phyloP scores from a whole-genome alignment of 73 alveolate genomes.

The Paramecium primaurelia region DNA sequence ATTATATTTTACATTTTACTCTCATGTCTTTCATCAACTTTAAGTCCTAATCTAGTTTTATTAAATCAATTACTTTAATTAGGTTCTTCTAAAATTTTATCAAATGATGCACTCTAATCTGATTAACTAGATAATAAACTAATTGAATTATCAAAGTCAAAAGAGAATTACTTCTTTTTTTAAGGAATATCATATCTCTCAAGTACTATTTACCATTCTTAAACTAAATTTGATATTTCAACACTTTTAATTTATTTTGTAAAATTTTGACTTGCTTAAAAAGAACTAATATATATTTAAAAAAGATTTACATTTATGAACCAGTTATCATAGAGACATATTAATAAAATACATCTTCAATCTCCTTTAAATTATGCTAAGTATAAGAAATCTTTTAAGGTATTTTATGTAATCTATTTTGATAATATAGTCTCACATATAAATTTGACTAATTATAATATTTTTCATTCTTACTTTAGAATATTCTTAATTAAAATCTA shows the following conservation, averaged over 20 bases:
- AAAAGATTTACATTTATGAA: not conserved
- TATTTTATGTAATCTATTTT: conserved; percentile 19
- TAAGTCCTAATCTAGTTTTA: not conserved
- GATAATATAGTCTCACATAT: conserved; percentile 36
- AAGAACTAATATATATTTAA: not conserved
- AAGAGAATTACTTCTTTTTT: not conserved
- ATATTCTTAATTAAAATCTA: not conserved
- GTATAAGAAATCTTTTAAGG: not conserved
- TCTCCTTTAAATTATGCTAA: not conserved
- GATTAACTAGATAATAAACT: not conserved
- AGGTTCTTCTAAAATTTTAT: not conserved
- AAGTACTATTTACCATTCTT: not conserved
- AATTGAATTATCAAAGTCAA: not conserved
- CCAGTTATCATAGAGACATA: not conserved
- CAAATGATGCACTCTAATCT: not conserved
- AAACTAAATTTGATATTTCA: not conserved
- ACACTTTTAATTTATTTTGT: not conserved
- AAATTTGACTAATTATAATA: not conserved
- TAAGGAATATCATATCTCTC: not conserved
- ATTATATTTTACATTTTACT: not conserved
- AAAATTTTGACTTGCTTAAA: not conserved
- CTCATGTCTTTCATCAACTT: not conserved
- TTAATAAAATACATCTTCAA: not conserved
- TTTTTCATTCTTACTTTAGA: not conserved
- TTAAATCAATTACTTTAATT: not conserved